A percentile compares a stretch with the other conserved stretches of the same genome.
Conservation (phyloP, 2,329 filamentous ascomycete species). For the Diaporthe ilicicola region DNA sequence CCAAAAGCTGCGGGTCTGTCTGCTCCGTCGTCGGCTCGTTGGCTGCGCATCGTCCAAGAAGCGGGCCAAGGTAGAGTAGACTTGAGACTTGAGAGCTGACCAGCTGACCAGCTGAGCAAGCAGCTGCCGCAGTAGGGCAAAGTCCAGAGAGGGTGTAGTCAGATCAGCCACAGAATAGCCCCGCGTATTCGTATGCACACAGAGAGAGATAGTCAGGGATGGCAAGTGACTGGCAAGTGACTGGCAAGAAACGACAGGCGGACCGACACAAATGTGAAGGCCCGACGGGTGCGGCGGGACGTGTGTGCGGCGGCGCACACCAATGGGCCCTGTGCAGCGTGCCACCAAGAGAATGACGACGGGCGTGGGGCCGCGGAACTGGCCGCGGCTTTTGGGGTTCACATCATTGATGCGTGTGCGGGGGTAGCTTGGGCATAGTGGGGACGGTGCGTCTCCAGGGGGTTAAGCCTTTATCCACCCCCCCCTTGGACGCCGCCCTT, state of each 20-base stretch:
- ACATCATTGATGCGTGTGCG: background rate
- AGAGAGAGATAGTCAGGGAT: background rate
- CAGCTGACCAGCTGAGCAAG: background rate
- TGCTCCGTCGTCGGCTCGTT: background rate
- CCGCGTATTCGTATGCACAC: too few species aligned
- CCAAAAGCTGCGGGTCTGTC: conserved; percentile 11
- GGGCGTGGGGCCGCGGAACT: conserved; percentile 11
- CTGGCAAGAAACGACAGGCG: background rate
- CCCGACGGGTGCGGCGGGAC: background rate
- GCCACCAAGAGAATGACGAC: conserved; percentile 9
- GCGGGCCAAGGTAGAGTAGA: background rate
- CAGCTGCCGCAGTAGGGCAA: background rate
- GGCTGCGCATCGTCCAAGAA: background rate
- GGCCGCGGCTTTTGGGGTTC: conserved; percentile 3
- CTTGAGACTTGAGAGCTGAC: background rate
- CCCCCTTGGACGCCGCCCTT: background rate
- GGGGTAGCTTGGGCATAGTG: background rate
- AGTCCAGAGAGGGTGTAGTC: background rate
- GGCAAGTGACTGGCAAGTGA: too few species aligned
- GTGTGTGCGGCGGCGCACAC: background rate
- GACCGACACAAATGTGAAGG: background rate
- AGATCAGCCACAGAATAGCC: background rate
- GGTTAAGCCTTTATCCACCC: conserved; percentile 1
- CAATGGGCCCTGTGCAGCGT: background rate
- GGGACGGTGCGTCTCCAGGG: background rate